Evolutionary conservation across 495 filamentous ascomycete genomes (phyloP).

Genomic region (Penicillium simplicissimum): DNA sequence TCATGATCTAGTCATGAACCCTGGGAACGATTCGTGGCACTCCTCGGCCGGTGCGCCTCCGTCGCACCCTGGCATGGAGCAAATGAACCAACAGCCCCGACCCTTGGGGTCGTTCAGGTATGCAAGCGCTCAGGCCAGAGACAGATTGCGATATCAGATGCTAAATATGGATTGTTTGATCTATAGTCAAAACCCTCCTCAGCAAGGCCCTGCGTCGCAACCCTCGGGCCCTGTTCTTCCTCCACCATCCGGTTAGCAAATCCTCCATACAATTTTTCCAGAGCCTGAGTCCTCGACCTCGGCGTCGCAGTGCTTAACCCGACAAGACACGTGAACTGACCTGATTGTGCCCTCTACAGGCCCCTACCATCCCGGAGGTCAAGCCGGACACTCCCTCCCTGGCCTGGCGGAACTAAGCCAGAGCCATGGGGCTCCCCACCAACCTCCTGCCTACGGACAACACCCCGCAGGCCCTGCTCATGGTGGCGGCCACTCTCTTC

Average conservation of each 20-base stretch:
- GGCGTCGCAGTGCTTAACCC: background rate
- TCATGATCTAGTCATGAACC: conserved; percentile 44
- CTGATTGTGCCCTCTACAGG: conserved; percentile 29
- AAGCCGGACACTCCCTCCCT: conserved; percentile 53
- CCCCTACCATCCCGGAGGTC: conserved; percentile 45
- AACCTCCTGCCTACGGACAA: conserved; percentile 49
- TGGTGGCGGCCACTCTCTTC: conserved; percentile 49
- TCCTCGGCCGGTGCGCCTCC: conserved; percentile 44
- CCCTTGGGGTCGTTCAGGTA: conserved; percentile 50
- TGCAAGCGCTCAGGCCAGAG: conserved; percentile 3
- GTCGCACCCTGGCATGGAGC: conserved; percentile 49
- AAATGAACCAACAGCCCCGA: conserved; percentile 48
- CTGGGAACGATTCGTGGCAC: conserved; percentile 53
- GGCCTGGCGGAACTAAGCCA: conserved; percentile 54
- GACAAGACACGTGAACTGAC: conserved; percentile 25
- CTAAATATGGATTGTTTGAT: conserved; percentile 18
- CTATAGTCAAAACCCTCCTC: conserved; percentile 47
- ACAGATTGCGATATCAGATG: conserved; percentile 7
- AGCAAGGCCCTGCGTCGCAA: conserved; percentile 50
- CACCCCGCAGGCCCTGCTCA: conserved; percentile 45
- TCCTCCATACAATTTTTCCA: conserved; percentile 3
- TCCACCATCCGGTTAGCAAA: conserved; percentile 49
- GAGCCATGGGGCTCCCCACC: conserved; percentile 49
- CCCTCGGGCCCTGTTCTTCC: conserved; percentile 50
- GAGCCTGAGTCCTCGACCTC: background rate